Evolutionary conservation across 768 basidiomycete genomes (phyloP).

Genomic region (Rhodotorula taiwanensis): DNA sequence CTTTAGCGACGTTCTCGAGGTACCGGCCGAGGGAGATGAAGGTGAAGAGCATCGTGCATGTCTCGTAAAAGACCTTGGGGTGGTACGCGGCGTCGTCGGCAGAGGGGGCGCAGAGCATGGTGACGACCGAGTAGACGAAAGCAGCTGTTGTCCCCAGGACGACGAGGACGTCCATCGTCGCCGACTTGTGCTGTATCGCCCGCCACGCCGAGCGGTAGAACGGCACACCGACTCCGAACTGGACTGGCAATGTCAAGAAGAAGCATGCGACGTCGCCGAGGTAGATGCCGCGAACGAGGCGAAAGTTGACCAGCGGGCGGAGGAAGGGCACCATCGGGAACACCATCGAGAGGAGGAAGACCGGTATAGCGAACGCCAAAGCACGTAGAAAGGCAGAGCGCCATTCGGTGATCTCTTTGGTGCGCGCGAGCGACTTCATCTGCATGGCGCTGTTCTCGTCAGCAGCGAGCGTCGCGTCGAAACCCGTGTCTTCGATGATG

Average conservation of each 20-base stretch:
- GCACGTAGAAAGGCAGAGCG: constrained; percentile 65
- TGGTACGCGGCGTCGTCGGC: constrained; percentile 56
- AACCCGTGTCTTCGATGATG: constrained; percentile 77
- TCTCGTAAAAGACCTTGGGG: constrained; percentile 93
- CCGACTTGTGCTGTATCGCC: constrained; percentile 74
- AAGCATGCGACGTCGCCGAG: constrained; percentile 72
- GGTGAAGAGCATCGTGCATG: constrained; percentile 95
- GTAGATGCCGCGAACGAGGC: constrained; percentile 62
- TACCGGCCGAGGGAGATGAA: constrained; percentile 93
- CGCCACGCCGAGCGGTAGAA: constrained; percentile 90
- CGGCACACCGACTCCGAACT: constrained; percentile 79
- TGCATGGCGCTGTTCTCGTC: constrained; percentile 77
- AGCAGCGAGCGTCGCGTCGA: constrained; percentile 70
- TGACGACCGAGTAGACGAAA: constrained; percentile 76
- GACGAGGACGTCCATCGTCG: constrained; percentile 97
- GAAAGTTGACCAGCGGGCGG: constrained; percentile 51
- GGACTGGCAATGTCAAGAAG: constrained; percentile 76
- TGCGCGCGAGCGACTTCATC: constrained; percentile 72
- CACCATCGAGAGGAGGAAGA: constrained; percentile 86
- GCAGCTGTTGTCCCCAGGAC: constrained; percentile 91
- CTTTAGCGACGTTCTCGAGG: constrained; percentile 94
- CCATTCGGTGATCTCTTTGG: constrained; percentile 92
- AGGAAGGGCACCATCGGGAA: constrained; percentile 62
- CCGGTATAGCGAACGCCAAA: constrained; percentile 76
- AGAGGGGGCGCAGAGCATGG: constrained; percentile 56